Percentiles rank a stretch among this genome's conserved stretches.
phyloP scores from a whole-genome alignment of 495 filamentous ascomycete genomes.

The Penicillium goetzii region DNA sequence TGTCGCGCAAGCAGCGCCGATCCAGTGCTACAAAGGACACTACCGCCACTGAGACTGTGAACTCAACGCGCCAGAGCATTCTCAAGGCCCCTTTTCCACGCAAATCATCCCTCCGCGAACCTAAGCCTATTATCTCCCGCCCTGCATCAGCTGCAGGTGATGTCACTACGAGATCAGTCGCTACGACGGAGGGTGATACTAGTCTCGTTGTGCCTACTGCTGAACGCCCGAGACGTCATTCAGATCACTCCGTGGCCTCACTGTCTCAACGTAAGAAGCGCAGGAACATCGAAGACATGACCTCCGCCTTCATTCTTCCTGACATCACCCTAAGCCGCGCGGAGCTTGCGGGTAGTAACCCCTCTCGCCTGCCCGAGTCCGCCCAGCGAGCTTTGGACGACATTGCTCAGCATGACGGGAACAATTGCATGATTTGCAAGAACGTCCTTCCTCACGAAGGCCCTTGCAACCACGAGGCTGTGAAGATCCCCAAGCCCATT shows the following conservation, averaged over 20 bases:
- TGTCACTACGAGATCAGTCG: slow-evolving; percentile 34
- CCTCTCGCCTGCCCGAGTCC: slow-evolving; percentile 45
- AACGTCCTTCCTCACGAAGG: slow-evolving; percentile 54
- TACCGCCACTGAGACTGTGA: slow-evolving; percentile 38
- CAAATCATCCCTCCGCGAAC: slow-evolving; percentile 53
- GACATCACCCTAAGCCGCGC: slow-evolving; percentile 63
- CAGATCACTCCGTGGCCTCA: slow-evolving; percentile 44
- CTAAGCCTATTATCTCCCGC: slow-evolving; percentile 34
- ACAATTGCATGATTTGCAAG: slow-evolving; percentile 75
- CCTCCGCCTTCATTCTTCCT: slow-evolving; percentile 77
- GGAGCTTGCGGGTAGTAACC: slow-evolving; percentile 38
- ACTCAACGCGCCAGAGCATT: slow-evolving; percentile 43
- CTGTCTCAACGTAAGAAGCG: slow-evolving; percentile 38
- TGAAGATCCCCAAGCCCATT: slow-evolving; percentile 67
- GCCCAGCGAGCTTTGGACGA: slow-evolving; percentile 62
- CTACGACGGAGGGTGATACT: slow-evolving; percentile 35
- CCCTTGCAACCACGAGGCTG: slow-evolving; percentile 48
- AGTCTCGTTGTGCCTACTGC: slow-evolving; percentile 36
- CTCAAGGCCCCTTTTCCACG: slow-evolving; percentile 43
- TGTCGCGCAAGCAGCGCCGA: slow-evolving; percentile 51
- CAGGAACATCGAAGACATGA: slow-evolving; percentile 63
- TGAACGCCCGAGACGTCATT: slow-evolving; percentile 50
- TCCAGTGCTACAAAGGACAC: slow-evolving; percentile 35
- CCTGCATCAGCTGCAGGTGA: slow-evolving; percentile 48
- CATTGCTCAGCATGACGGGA: slow-evolving; percentile 65